A percentile compares a stretch with the other conserved stretches of the same genome.
These are phyloP conservation scores for Calonectria pauciramosa DNA, from an alignment of 2,329 filamentous ascomycete genomes.

Conservation along the genomic window DNA sequence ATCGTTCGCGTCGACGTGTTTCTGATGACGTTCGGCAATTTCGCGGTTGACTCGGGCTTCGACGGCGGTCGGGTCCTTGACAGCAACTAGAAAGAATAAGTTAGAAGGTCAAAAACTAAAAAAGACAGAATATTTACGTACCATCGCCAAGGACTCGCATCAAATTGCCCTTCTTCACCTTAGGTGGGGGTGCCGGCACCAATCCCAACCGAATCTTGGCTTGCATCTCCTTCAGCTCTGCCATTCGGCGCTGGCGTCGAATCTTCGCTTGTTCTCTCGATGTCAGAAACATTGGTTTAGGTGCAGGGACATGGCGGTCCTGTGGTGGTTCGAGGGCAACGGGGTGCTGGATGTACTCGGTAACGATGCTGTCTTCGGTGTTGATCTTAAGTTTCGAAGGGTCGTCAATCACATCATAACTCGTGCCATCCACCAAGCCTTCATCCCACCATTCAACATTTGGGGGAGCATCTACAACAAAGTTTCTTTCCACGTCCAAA, in stretches of 20 bases:
- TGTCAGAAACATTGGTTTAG: constrained; percentile 94
- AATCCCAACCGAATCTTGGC: constrained; percentile 94
- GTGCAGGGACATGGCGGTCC: constrained; percentile 81
- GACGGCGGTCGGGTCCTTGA: constrained; percentile 97
- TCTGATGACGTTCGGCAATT: constrained; percentile 86
- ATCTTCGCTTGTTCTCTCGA: constrained; percentile 92
- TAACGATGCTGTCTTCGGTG: constrained; percentile 87
- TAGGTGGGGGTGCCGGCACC: constrained; percentile 90
- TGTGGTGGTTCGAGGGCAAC: constrained; percentile 92
- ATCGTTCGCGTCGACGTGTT: constrained; percentile 84
- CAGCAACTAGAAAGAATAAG: constrained; percentile 60
- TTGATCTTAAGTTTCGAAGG: constrained; percentile 78
- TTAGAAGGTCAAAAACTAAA: constrained; percentile 34
- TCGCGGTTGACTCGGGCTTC: constrained; percentile 94
- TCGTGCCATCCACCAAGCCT: constrained; percentile 80
- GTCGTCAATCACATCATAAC: constrained; percentile 79
- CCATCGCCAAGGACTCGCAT: constrained; percentile 94
- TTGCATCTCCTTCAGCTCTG: constrained; percentile 94
- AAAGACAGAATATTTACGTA: constrained; percentile 56
- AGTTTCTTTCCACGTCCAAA: constrained; percentile 88
- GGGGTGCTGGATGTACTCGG: constrained; percentile 92
- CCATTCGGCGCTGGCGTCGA: constrained; percentile 89
- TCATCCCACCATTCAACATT: constrained; percentile 99
- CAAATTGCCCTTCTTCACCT: constrained; percentile 96
- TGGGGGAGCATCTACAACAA: constrained; percentile 85